Base-by-base conservation (phyloP, 208 protist species). In the Herpetomonas muscarum region DNA sequence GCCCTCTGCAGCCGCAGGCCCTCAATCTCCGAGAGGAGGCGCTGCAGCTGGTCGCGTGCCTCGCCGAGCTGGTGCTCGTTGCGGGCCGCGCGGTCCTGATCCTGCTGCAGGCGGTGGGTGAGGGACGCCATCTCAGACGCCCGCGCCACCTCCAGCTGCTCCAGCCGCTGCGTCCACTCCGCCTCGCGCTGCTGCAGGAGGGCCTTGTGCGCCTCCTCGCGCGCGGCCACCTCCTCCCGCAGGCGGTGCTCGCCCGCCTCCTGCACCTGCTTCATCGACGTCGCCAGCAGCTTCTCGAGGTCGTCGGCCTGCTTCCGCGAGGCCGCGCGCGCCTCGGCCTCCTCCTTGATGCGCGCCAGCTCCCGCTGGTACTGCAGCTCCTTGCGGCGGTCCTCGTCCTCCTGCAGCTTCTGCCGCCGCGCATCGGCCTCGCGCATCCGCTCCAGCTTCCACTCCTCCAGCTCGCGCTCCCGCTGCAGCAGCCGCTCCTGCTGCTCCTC, bases 381-480 rank as follows among this genome's bases (percentile, higher is more conserved):
- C 6, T 73, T 79, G 4, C 70, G 64, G n/a, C 82, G 76, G 3
- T 93, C 86, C 45, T 90, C 86, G 42, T 89, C 86, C 42, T 81
- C 70, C 9, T 64, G 44, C 29, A 65, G 69, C 34, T 67, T 55
- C 25, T 74, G 76, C 17, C 78, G 76, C 31, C 70, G 53, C 2
- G 51, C 61, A 42, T 90, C 81, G 5, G 69, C 51, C 59, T 86
- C 80, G 46, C 76, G 74, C 42, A 63, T 55, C 4, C 75, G 63
- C 66, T 84, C 76, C 42, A 81, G 19, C 67, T 88, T 93, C 86
- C 86, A 93, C 60, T 87, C 86, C 65, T 93, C 86, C 28, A 93
- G 55, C 67, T 93, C 82, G 12, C 70, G 68, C 56, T 90, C 86
- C 55, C 84, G 80, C 47, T 75, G 72, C 1, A 93, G 36, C 10